Evolutionary conservation across 2,329 filamentous ascomycete genomes (phyloP).

Genomic region (Aspergillus sp.): DNA sequence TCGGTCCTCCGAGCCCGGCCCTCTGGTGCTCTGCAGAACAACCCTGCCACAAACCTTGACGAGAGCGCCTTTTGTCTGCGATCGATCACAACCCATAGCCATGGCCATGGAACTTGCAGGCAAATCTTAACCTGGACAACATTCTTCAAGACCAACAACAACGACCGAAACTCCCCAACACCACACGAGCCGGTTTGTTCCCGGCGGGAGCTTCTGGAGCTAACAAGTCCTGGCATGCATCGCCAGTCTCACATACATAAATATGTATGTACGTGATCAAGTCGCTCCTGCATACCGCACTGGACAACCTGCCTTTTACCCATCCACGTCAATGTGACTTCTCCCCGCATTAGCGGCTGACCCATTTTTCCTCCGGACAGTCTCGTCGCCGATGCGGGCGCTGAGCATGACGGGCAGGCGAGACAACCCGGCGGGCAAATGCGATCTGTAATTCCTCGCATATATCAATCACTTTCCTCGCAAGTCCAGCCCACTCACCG

Average conservation of each 20-base stretch:
- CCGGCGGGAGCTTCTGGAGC: neutral
- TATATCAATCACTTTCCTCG: neutral
- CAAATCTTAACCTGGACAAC: neutral
- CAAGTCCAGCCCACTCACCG: neutral
- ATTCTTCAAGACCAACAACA: neutral
- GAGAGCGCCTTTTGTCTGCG: too few species aligned
- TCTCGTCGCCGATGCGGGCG: too few species aligned
- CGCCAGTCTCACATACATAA: neutral
- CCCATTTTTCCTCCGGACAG: neutral
- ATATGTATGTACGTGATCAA: neutral
- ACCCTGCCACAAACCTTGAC: neutral
- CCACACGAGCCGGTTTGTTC: too few species aligned
- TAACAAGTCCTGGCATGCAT: neutral
- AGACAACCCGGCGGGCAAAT: neutral
- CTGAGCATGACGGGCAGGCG: neutral
- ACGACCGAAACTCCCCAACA: too few species aligned
- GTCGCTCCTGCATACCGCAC: neutral
- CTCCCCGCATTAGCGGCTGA: conserved; percentile 1
- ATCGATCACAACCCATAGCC: neutral
- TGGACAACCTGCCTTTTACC: too few species aligned
- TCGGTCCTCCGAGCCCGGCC: neutral
- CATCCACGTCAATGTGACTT: neutral
- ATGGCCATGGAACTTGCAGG: neutral
- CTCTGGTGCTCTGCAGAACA: neutral
- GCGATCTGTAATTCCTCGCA: neutral